These are phyloP conservation scores for Lactarius indigo DNA, from an alignment of 768 basidiomycete genomes.

Conservation along the genomic window DNA sequence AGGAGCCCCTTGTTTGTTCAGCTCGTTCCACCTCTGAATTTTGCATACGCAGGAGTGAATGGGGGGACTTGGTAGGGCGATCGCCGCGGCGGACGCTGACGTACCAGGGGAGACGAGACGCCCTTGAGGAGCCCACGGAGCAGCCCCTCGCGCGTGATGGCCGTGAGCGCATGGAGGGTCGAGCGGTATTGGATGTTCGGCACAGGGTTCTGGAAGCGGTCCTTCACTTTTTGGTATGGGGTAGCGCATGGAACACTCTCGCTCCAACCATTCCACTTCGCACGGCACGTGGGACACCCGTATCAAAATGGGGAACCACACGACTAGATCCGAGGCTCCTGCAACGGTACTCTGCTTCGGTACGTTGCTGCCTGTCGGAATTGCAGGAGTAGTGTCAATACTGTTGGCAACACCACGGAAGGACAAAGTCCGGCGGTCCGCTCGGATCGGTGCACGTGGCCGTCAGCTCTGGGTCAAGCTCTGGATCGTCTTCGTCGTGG, in stretches of 20 bases:
- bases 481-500: no score
- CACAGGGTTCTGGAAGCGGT: constrained; percentile 67
- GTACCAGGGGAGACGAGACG: constrained; percentile 73
- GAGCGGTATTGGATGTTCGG: constrained; percentile 56
- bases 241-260: not conserved
- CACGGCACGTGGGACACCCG: constrained; percentile 25
- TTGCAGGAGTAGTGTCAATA: no score
- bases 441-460: no score
- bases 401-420: no score
- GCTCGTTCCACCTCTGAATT: not conserved
- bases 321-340: constrained; percentile 35
- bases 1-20: not conserved
- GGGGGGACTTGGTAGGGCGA: not conserved
- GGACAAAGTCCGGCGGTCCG: no score
- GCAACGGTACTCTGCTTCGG: constrained; percentile 44
- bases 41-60: not conserved
- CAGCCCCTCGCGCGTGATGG: constrained; percentile 67
- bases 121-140: constrained; percentile 71
- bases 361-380: not conserved
- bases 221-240: constrained; percentile 54
- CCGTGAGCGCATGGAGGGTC: constrained; percentile 59
- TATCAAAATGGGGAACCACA: constrained; percentile 36
- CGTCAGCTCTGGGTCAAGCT: no score
- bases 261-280: not conserved
- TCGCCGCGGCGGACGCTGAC: constrained; percentile 26